These are phyloP conservation scores for Spergularia marina DNA, from an alignment of 148 eudicot species.

Conservation along the genomic window DNA sequence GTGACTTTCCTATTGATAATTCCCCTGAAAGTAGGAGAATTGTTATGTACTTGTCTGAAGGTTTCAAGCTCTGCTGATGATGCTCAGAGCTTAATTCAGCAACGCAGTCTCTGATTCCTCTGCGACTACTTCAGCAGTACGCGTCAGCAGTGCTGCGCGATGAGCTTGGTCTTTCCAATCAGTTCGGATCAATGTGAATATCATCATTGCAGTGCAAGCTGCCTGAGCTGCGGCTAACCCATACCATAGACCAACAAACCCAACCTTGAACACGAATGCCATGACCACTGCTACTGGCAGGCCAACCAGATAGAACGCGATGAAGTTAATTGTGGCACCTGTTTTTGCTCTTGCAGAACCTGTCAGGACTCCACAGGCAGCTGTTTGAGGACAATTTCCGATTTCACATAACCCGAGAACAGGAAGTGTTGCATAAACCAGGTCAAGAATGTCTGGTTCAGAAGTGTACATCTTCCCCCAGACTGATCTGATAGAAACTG, in stretches of 20 bases:
- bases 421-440: conserved; percentile 55
- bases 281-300: conserved; percentile 58
- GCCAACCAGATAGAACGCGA: conserved; percentile 76
- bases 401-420: conserved; percentile 73
- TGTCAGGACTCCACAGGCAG: conserved; percentile 67
- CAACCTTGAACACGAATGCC: conserved; percentile 50
- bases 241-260: conserved; percentile 72
- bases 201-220: conserved; percentile 63
- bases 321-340: conserved; percentile 59
- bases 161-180: conserved; percentile 73
- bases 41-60: conserved; percentile 5
- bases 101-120: conserved; percentile 46
- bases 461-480: conserved; percentile 80
- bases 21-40: neutral
- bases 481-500: conserved; percentile 34
- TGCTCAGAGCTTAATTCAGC: conserved; percentile 27
- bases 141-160: conserved; percentile 71
- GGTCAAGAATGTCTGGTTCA: conserved; percentile 41
- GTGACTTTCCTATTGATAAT: neutral
- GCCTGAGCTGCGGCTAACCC: conserved; percentile 71
- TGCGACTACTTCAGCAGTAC: conserved; percentile 38
- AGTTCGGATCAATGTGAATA: conserved; percentile 45
- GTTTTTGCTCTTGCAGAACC: conserved; percentile 76
- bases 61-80: too few species aligned
- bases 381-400: conserved; percentile 85